A percentile compares a stretch with the other conserved stretches of the same genome.
Conservation (phyloP, 208 protist genomes). For the Trypanosoma lewisi region DNA sequence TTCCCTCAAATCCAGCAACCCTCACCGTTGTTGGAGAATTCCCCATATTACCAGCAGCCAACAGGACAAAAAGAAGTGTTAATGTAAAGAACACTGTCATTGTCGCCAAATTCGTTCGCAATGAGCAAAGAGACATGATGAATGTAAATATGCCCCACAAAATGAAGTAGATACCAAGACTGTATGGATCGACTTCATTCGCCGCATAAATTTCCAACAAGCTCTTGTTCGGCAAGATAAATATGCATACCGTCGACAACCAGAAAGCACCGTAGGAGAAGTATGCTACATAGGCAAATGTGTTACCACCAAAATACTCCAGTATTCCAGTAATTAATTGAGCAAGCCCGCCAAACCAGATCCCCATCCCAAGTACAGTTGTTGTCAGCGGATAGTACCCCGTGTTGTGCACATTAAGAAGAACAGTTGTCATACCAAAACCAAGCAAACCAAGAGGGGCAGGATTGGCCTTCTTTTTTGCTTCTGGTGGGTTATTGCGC, state of each 20-base stretch:
- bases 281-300: constrained; percentile 48
- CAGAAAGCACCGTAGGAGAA: constrained; percentile 54
- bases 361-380: constrained; percentile 35
- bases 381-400: constrained; percentile 34
- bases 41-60: constrained; percentile 36
- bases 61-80: constrained; percentile 36
- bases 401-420: constrained; percentile 54
- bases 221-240: constrained; percentile 37
- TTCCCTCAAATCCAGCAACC: constrained; percentile 42
- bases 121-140: constrained; percentile 21
- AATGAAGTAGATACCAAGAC: constrained; percentile 22
- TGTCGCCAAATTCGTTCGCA: constrained; percentile 17
- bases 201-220: background rate
- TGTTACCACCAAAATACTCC: constrained; percentile 47
- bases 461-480: constrained; percentile 35
- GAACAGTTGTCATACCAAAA: constrained; percentile 65
- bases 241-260: constrained; percentile 40
- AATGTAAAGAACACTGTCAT: constrained; percentile 24
- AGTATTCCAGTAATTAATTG: constrained; percentile 63
- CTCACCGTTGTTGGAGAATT: constrained; percentile 10
- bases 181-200: constrained; percentile 4
- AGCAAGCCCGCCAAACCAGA: constrained; percentile 48
- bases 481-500: constrained; percentile 8
- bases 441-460: constrained; percentile 39
- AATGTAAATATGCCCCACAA: constrained; percentile 29